Base-by-base conservation (phyloP, 352 stramenopile genomes). In the Aphanomyces cochlioides region DNA sequence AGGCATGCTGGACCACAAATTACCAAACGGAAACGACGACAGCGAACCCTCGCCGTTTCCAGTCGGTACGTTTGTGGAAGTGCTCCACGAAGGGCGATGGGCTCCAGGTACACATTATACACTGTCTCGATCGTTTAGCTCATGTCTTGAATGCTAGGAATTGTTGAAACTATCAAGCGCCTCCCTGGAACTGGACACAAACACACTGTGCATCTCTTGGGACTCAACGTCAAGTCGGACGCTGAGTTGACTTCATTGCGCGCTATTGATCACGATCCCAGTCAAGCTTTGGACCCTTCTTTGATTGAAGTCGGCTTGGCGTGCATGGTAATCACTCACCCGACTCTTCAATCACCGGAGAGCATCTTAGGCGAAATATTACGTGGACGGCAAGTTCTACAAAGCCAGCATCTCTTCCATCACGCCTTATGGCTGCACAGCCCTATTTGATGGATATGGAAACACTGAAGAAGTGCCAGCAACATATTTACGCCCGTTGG, bases 391-490 rank as follows among this genome's bases (percentile, higher is more conserved):
- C 5, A 76, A 89, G 60, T 90, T 88, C 59, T 96, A 97, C 74
- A 67, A 79, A 56, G 89, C 82, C 41, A 74, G 74, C 7, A 80
- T 96, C 43, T 87, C 82, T 8, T 77, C 83, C 15, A 68, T 88
- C 28, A 96, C 89, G 6, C 56, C 71, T 1, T 63, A 89, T 57
- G 90, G 90, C 1, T 94, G 90, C 72, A 87, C 87, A 38, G 84
- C 96, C 58, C 72, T 92, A n/a, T 97, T 96, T 69, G 82, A 90
- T 13, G 80, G 85, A 48, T 97, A 96, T 69, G 88, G 88, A 66
- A 96, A 96, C 76, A 85, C 81, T 53, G 90, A 96, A 70, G 90
- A 96, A 74, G 87, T 97, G 43, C 90, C 90, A 28, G 91, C 89
- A 50, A 88, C 95, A 76, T 97, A 96, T 79, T 73, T 97, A 67